These are phyloP conservation scores for Gossypium bickii DNA, from an alignment of 345 rosid species.

Conservation along the genomic window DNA sequence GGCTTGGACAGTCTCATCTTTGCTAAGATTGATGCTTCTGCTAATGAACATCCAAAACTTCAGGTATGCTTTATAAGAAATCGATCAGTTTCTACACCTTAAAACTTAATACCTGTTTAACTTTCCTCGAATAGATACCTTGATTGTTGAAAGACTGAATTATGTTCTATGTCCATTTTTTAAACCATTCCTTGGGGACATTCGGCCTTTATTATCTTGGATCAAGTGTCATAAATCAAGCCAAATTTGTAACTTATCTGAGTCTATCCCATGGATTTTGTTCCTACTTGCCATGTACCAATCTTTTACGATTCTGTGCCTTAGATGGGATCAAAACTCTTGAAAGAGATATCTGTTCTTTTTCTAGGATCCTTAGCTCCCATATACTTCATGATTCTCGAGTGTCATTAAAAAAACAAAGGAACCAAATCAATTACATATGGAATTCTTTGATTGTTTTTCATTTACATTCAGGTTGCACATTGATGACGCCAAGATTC, in stretches of 20 bases:
- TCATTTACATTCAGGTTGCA: neutral
- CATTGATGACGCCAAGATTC: neutral
- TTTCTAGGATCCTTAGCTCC: neutral
- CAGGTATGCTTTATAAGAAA: slow-evolving; percentile 35
- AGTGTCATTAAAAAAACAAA: neutral
- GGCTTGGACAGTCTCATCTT: slow-evolving; percentile 51
- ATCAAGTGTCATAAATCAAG: too few species aligned
- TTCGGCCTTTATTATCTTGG: too few species aligned
- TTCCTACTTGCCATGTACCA: neutral
- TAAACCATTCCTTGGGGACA: neutral
- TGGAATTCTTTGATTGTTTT: neutral
- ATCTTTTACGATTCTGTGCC: neutral
- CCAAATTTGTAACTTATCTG: neutral
- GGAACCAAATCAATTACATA: neutral
- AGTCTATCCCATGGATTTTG: neutral
- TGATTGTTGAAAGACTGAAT: neutral
- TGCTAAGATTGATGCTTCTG: slow-evolving; percentile 83
- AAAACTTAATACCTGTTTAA: neutral
- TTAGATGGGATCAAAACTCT: neutral
- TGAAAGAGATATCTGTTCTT: neutral
- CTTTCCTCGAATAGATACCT: neutral
- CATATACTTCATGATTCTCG: neutral
- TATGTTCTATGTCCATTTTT: neutral
- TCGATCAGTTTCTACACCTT: neutral
- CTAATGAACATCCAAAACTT: slow-evolving; percentile 75